Evolutionary conservation across 495 filamentous ascomycete genomes (phyloP).

Genomic region (Bacidia gigantensis): DNA sequence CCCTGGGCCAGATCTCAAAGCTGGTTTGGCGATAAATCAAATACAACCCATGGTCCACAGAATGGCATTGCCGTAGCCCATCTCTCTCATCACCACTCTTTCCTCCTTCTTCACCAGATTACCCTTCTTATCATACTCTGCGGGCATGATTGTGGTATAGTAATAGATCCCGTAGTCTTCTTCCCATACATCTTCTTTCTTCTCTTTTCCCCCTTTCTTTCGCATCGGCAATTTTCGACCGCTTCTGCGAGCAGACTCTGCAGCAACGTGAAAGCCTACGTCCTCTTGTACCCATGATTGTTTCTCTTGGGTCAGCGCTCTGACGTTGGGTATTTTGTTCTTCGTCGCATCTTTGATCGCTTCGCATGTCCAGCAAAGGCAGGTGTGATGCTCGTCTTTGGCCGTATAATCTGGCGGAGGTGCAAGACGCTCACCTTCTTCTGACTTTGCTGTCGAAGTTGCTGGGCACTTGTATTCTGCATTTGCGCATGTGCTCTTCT

Average conservation of each 20-base stretch:
- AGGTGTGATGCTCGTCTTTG: neutral
- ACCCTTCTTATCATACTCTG: neutral
- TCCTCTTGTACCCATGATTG: neutral
- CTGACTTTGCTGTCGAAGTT: neutral
- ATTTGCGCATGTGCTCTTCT: neutral
- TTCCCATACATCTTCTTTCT: neutral
- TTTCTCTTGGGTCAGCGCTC: neutral
- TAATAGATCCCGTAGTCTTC: neutral
- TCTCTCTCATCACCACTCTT: neutral
- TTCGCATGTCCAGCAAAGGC: neutral
- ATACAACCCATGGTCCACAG: neutral
- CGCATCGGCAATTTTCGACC: neutral
- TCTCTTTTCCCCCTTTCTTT: neutral
- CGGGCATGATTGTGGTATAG: neutral
- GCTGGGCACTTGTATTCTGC: neutral
- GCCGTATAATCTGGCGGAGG: neutral
- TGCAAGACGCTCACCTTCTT: neutral
- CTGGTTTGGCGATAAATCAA: neutral
- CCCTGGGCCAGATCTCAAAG: no score
- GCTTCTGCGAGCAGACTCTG: neutral
- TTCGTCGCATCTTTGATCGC: neutral
- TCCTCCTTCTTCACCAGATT: neutral
- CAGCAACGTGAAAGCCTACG: neutral
- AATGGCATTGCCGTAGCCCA: neutral
- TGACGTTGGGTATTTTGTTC: neutral